A percentile compares a stretch with the other conserved stretches of the same genome.
Conservation (phyloP, 1,139 yeast genomes). For the Protomyces lactucae-debilis region DNA sequence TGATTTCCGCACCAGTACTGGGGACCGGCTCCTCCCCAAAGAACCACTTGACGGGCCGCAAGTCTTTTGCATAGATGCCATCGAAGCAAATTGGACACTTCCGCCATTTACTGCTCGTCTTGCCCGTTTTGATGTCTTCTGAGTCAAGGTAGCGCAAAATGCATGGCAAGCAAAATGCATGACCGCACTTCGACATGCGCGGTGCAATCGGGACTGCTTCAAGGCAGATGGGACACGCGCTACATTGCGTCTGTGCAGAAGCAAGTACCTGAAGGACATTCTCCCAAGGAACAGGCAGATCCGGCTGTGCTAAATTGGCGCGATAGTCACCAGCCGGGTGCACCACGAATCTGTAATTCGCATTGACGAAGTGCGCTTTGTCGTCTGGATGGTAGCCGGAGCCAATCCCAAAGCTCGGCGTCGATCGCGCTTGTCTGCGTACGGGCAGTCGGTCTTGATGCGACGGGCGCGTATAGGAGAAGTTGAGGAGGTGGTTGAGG, state of each 20-base stretch:
- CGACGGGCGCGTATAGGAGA: conserved; percentile 32
- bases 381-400: conserved; percentile 46
- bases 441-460: conserved; percentile 23
- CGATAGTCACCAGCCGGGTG: conserved; percentile 55
- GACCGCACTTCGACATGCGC: conserved; percentile 93
- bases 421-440: conserved; percentile 26
- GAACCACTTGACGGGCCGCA: conserved; percentile 63
- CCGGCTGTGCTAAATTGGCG: conserved; percentile 65
- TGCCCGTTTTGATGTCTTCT: conserved; percentile 32
- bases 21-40: conserved; percentile 63
- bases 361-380: conserved; percentile 75
- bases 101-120: conserved; percentile 44
- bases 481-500: conserved; percentile 38
- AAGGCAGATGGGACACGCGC: conserved; percentile 85
- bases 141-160: conserved; percentile 60
- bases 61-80: conserved; percentile 53
- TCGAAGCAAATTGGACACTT: conserved; percentile 86
- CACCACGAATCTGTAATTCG: conserved; percentile 77
- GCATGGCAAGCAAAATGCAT: conserved; percentile 80
- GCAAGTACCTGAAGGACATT: conserved; percentile 67
- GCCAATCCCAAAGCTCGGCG: conserved; percentile 28
- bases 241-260: conserved; percentile 52
- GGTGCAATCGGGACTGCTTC: conserved; percentile 84
- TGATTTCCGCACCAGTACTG: conserved; percentile 53
- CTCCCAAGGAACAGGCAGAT: conserved; percentile 58